Conservation (phyloP, 495 filamentous ascomycete genomes). For the Astrothelium macrocarpum region DNA sequence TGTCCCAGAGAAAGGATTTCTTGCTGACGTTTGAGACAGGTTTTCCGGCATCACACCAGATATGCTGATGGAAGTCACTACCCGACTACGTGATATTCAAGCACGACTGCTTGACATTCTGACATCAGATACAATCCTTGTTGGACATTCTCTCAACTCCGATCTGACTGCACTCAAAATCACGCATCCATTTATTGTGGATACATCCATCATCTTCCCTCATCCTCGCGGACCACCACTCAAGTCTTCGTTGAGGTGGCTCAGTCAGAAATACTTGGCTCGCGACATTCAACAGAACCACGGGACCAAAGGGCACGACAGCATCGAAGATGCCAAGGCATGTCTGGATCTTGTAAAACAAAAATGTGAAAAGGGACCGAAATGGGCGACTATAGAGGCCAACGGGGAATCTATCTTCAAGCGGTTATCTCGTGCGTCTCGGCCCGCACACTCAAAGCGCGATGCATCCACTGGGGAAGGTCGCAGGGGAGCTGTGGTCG, state of each 20-base stretch:
- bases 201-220: constrained; percentile 78
- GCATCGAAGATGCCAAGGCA: constrained; percentile 81
- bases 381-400: constrained; percentile 67
- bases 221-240: constrained; percentile 67
- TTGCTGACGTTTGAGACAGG: neutral
- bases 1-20: neutral
- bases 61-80: constrained; percentile 70
- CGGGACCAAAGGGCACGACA: constrained; percentile 66
- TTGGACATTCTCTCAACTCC: constrained; percentile 88
- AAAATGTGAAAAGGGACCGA: constrained; percentile 84
- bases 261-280: constrained; percentile 67
- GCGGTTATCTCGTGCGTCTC: constrained; percentile 54
- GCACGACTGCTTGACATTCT: constrained; percentile 60
- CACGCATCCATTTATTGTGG: constrained; percentile 85
- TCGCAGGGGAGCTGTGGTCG: constrained; percentile 70
- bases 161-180: constrained; percentile 76
- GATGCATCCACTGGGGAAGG: constrained; percentile 39
- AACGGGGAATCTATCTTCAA: constrained; percentile 81
- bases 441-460: constrained; percentile 42
- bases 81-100: constrained; percentile 77
- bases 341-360: constrained; percentile 86
- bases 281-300: constrained; percentile 79
- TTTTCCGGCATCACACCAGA: constrained; percentile 78
- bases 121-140: constrained; percentile 63
- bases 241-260: constrained; percentile 69